Percentiles rank a stretch among this genome's conserved stretches.
These are phyloP conservation scores for Dillenia suffruticosa DNA, from an alignment of 164 flowering plant species.

Conservation along the genomic window DNA sequence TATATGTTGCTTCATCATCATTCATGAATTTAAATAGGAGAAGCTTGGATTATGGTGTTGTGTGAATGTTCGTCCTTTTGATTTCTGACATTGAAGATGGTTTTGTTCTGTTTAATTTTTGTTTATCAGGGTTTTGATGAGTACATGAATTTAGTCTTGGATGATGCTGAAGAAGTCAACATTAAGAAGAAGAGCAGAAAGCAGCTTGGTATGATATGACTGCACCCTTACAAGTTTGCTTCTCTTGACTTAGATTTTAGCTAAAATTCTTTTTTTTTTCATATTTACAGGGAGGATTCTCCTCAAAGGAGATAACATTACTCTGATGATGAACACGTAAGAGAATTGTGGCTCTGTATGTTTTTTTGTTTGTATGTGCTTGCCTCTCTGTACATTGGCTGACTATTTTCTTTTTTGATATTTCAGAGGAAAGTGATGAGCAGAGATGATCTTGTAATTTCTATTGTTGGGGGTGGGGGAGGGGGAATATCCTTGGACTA, in stretches of 20 bases:
- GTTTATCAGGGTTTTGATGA: constrained; percentile 79
- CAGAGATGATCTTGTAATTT: too few relatives aligned
- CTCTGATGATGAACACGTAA: constrained; percentile 77
- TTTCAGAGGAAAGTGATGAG: constrained; percentile 45
- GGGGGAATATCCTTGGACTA: too few relatives aligned
- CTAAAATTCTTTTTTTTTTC: too few relatives aligned
- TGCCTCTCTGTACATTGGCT: neutral
- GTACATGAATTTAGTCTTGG: constrained; percentile 71
- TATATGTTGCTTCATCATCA: too few relatives aligned
- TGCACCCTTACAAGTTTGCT: too few relatives aligned
- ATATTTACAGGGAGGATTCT: too few relatives aligned
- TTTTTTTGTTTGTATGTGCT: neutral
- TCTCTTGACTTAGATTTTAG: too few relatives aligned
- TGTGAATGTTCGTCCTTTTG: too few relatives aligned
- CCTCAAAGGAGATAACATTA: constrained; percentile 53
- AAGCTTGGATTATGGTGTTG: too few relatives aligned
- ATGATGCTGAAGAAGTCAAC: constrained; percentile 57
- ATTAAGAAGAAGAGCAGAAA: constrained; percentile 66
- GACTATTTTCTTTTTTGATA: neutral
- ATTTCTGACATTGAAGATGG: too few relatives aligned
- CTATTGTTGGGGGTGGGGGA: too few relatives aligned
- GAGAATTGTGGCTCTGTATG: constrained; percentile 9
- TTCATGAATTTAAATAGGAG: too few relatives aligned
- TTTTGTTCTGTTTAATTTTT: neutral
- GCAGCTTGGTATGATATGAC: constrained; percentile 33